Conservation (phyloP, 305 asterid genomes). For the Fraxinus albicans region DNA sequence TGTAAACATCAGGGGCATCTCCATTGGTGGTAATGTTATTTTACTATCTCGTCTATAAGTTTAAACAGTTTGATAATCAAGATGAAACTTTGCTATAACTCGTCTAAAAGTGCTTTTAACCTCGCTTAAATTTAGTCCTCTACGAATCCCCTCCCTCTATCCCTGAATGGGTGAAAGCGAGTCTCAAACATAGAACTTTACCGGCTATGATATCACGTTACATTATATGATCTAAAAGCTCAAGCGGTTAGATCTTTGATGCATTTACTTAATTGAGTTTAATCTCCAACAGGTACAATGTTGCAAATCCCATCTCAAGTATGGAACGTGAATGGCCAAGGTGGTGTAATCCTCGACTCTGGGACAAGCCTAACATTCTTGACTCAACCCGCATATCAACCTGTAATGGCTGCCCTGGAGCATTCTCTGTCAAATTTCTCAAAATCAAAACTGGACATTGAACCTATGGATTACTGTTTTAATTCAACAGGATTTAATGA, state of each 20-base stretch:
- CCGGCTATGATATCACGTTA: not conserved
- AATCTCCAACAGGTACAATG: constrained; percentile 20
- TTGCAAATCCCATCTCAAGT: constrained; percentile 43
- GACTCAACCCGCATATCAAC: constrained; percentile 43
- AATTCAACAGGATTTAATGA: constrained; percentile 49
- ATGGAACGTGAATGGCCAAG: constrained; percentile 36
- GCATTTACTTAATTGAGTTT: not conserved
- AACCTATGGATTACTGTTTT: constrained; percentile 49
- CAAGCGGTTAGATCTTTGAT: not conserved
- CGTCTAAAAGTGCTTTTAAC: not conserved
- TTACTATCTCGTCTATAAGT: not conserved
- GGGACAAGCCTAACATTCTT: constrained; percentile 50
- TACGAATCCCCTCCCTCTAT: not conserved
- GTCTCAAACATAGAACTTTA: not conserved
- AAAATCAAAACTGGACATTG: constrained; percentile 30
- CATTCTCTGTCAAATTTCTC: constrained; percentile 23
- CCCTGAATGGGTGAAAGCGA: not conserved
- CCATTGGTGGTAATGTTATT: constrained; percentile 28
- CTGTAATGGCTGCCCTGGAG: constrained; percentile 41
- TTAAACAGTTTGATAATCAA: not conserved
- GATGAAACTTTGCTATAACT: not conserved
- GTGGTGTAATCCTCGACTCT: constrained; percentile 51
- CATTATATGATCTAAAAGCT: not conserved
- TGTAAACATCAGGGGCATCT: constrained; percentile 44
- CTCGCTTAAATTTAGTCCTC: not conserved